These are phyloP conservation scores for Spizellomyces punctatus DNA, from an alignment of 192 early-diverging fungal species.

Conservation along the genomic window DNA sequence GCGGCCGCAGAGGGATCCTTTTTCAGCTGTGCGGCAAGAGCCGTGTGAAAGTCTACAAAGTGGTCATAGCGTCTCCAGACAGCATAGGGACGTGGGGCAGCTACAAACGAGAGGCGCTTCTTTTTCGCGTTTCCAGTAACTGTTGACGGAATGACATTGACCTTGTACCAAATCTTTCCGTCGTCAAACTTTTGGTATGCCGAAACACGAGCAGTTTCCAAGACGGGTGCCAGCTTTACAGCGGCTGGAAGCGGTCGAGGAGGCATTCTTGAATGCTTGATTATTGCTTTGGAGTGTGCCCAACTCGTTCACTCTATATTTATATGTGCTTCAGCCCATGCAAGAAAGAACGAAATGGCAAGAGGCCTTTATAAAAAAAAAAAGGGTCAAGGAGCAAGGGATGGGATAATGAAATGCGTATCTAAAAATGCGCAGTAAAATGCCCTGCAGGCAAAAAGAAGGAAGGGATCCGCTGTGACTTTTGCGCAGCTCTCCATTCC, in stretches of 20 bases:
- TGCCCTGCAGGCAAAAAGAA: no score
- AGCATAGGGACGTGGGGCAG: conserved; percentile 7
- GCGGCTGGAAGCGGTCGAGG: conserved; percentile 16
- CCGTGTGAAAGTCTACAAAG: conserved; percentile 23
- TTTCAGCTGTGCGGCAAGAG: conserved; percentile 12
- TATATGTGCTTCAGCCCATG: no score
- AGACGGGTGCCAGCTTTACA: conserved; percentile 19
- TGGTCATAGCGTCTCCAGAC: conserved; percentile 24
- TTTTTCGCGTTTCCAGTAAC: not conserved
- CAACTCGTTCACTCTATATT: no score
- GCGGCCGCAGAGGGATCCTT: not conserved
- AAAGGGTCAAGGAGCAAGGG: no score
- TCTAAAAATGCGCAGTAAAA: no score
- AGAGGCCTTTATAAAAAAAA: no score
- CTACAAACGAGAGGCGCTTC: not conserved
- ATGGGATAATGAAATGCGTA: no score
- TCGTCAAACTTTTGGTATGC: conserved; percentile 22
- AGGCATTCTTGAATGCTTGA: no score
- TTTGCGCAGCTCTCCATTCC: no score
- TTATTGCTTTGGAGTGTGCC: no score
- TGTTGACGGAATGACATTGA: conserved; percentile 6
- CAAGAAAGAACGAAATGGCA: no score
- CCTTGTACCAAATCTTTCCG: conserved; percentile 21
- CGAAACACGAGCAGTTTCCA: conserved; percentile 7
- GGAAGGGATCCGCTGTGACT: no score